Evolutionary conservation across 495 filamentous ascomycete genomes (phyloP).

Genomic region (Daldinia childiae): DNA sequence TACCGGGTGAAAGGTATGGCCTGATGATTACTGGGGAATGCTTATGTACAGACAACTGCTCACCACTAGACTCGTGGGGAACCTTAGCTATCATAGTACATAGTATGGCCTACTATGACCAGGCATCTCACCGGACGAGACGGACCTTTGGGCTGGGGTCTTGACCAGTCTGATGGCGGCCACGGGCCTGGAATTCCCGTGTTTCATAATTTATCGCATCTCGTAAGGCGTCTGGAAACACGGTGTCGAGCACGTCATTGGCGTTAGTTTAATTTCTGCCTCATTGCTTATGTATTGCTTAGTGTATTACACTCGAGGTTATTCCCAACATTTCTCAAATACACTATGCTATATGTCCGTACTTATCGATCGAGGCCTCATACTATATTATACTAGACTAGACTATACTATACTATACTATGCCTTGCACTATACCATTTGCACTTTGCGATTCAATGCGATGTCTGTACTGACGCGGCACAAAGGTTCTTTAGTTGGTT

Average conservation of each 20-base stretch:
- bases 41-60: slow-evolving; percentile 24
- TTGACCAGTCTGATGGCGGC: slow-evolving; percentile 26
- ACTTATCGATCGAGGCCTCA: not conserved
- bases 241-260: slow-evolving; percentile 28
- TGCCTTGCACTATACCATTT: not conserved
- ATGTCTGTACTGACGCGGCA: slow-evolving; percentile 7
- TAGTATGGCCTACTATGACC: slow-evolving; percentile 4
- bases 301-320: not conserved
- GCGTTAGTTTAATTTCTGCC: not conserved
- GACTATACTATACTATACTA: not conserved
- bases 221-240: slow-evolving; percentile 30
- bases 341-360: not conserved
- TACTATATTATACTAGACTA: not conserved
- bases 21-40: slow-evolving; percentile 24
- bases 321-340: not conserved
- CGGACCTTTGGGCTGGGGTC: slow-evolving; percentile 10
- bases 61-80: slow-evolving; percentile 18
- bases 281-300: slow-evolving; percentile 3
- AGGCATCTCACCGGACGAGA: slow-evolving; percentile 20
- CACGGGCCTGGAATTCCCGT: slow-evolving; percentile 32
- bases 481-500: slow-evolving; percentile 12
- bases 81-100: slow-evolving; percentile 4
- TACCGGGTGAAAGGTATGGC: slow-evolving; percentile 3
- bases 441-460: slow-evolving; percentile 3
- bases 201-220: slow-evolving; percentile 34